Evolutionary conservation across 495 filamentous ascomycete genomes (phyloP), one percentile per base, ranked within the genome.

Genomic region (Tuber microsphaerosporum): DNA sequence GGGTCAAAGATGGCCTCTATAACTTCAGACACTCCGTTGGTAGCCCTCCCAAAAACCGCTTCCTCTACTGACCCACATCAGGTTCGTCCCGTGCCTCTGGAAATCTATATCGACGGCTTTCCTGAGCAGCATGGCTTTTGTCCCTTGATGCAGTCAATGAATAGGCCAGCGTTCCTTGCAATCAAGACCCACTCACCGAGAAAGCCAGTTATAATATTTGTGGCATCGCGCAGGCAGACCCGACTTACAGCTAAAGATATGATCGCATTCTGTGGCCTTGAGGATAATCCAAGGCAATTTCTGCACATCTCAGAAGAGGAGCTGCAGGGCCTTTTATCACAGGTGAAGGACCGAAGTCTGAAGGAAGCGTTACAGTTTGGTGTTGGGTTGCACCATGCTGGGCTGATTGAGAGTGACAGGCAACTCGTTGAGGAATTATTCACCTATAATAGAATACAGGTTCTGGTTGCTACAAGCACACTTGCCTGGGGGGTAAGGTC

Each of bases 81-180:
- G 68, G 94, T 99, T 73, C 92, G 95, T 20, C 95, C 95, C 10
- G 95, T 99, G 22, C 95, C 95, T 14, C 85, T 99, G 31, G 93
- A 97, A 84, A 92, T 96, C 70, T 98, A 91, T 84, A 98, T 99
- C 78, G 95, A 99, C 80, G 96, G 95, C 2, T 99, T 99, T 81
- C 94, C 96, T 0, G 93, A 97, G 81, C 91, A 93, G 78, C 90
- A 94, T 73, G 95, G 96, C 17, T 99, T 98, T 84, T 98, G 96
- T 80, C 93, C 96, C 14, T 84, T 99, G 74, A 99, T 99, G 95
- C 94, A 97, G 84, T 94, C 92, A 0, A 99, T 99, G 95, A 99
- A 99, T 78, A 89, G 96, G 12, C 95, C 95, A 19, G 97, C 95
- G 0, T 99, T 98, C 85, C 87, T 97, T 17, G 96, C 94, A 0